Evolutionary conservation across 495 filamentous ascomycete genomes (phyloP).

Genomic region (Penicillium tannophilum): DNA sequence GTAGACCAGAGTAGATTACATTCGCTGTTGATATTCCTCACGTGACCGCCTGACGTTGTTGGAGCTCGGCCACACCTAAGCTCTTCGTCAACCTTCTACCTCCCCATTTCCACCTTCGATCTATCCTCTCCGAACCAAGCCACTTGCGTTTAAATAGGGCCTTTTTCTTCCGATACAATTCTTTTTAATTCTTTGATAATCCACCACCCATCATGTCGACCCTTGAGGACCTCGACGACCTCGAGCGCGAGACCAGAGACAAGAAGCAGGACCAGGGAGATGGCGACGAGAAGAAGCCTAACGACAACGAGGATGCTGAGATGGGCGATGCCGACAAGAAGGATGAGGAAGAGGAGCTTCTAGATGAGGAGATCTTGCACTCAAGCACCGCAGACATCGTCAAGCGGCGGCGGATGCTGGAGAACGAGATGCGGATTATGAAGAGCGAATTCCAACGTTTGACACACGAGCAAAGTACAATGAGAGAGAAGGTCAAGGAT

Average conservation of each 20-base stretch:
- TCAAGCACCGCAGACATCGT: conserved; percentile 92
- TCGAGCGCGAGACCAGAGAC: conserved; percentile 77
- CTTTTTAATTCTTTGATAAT: conserved; percentile 14
- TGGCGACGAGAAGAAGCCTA: conserved; percentile 58
- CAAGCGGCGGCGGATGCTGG: conserved; percentile 80
- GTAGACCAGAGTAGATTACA: not conserved
- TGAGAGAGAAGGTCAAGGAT: conserved; percentile 99
- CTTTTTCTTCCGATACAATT: conserved; percentile 7
- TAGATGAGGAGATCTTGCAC: conserved; percentile 88
- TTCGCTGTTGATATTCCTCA: conserved; percentile 33
- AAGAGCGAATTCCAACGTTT: conserved; percentile 94
- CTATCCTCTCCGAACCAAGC: conserved; percentile 15
- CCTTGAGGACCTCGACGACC: conserved; percentile 79
- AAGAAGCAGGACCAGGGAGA: conserved; percentile 63
- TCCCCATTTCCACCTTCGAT: conserved; percentile 14
- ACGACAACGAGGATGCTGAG: conserved; percentile 71
- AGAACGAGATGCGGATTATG: conserved; percentile 98
- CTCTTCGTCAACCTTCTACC: conserved; percentile 35
- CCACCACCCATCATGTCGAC: conserved; percentile 67
- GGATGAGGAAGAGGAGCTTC: conserved; percentile 71
- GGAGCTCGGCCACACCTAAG: conserved; percentile 39
- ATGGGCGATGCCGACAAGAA: conserved; percentile 85
- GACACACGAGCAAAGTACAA: conserved; percentile 89
- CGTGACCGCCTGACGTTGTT: conserved; percentile 51
- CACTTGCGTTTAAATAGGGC: not conserved